Conservation (phyloP, 805 yeast species). For the Candida odintsovae region DNA sequence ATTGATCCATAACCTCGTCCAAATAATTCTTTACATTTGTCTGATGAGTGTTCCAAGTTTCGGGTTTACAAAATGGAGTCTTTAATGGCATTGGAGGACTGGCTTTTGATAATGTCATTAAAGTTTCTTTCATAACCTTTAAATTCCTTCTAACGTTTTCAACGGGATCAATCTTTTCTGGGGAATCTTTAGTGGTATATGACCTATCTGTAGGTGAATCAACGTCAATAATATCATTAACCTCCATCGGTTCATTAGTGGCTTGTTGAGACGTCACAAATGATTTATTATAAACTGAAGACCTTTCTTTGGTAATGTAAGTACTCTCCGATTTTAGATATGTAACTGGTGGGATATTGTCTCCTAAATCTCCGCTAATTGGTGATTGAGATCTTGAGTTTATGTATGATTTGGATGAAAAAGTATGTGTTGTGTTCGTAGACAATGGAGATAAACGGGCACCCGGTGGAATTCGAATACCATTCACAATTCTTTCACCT, state of each 20-base stretch:
- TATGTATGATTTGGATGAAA: not conserved
- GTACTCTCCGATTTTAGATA: too few relatives aligned
- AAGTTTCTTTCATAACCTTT: not conserved
- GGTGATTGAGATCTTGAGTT: too few relatives aligned
- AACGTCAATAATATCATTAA: not conserved
- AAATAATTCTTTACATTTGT: not conserved
- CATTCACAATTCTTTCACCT: not conserved
- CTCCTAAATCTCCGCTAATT: too few relatives aligned
- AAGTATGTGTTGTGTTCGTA: not conserved
- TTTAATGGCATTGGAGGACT: not conserved
- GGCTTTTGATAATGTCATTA: not conserved
- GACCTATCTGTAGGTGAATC: not conserved
- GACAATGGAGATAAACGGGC: not conserved
- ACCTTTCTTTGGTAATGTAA: not conserved
- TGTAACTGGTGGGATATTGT: too few relatives aligned
- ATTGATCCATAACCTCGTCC: not conserved
- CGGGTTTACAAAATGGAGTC: not conserved
- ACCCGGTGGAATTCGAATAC: not conserved
- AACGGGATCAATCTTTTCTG: not conserved
- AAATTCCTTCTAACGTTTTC: not conserved
- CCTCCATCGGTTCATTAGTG: not conserved
- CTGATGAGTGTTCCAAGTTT: not conserved
- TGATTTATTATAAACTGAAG: not conserved
- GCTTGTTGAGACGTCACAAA: not conserved
- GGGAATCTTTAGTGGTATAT: not conserved